Evolutionary conservation across 805 yeast genomes (phyloP), one percentile per base, ranked within the genome.

Genomic region (Candida golubevii): DNA sequence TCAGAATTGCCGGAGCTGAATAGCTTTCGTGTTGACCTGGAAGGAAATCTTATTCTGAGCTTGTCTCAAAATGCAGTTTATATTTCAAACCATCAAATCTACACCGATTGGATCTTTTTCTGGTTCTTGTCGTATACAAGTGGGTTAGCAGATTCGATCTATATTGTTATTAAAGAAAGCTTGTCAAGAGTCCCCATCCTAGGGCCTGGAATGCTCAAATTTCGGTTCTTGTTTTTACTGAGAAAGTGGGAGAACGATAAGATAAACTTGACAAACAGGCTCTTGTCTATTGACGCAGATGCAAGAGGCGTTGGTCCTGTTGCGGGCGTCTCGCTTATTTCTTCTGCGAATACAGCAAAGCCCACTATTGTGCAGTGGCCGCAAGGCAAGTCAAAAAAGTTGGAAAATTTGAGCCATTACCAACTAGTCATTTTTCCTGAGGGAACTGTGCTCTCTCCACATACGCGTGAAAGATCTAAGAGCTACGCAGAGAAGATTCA

Each of bases 61-160:
- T 55, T 83, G 36, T 61, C 70, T 7, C 77, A 77, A 15, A 74
- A 80, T 33, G 74, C 86, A 0, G 74, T 91, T 2, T 61, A 84
- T 37, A 82, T 90, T 31, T 79, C 93, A n/a, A 91, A 91, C 60
- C 98, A 91, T 63, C 97, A 90, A 66, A 83, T 91, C 23, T 91
- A 91, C 61, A 81, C 91, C 4, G 99, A 91, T 61, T 91, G 99
- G 99, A 73, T 85, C 9, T 89, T 79, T 55, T 54, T 88, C 44
- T 91, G 99, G 99, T 91, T 87, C 79, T 48, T 86, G 15, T 71
- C 86, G 0, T 85, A 87, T 60, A 75, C 89, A 6, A 78, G 88
- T 10, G 62, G 73, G n/a, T 62, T 82, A 36, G 78, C 83, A 8
- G 85, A 84, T 33, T 72, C 78, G 38, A 71, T 90, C 8, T 80